Conservation (phyloP, 2,329 filamentous ascomycete genomes). For the Fonsecaea nubica region DNA sequence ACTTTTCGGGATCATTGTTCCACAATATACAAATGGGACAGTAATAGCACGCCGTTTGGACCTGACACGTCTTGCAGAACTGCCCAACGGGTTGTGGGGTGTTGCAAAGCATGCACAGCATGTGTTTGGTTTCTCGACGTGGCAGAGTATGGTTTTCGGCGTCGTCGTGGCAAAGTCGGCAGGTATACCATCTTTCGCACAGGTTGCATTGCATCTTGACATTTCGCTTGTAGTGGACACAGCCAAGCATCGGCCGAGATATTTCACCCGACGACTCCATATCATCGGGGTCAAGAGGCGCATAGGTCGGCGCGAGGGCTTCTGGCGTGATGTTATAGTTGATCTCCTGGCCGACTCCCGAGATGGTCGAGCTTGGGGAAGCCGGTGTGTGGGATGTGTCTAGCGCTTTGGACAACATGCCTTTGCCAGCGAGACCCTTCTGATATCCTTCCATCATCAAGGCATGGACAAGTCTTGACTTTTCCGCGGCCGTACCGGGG, state of each 20-base stretch:
- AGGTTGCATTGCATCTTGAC: slow-evolving; percentile 93
- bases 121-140: slow-evolving; percentile 84
- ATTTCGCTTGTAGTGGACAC: slow-evolving; percentile 91
- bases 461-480: slow-evolving; percentile 74
- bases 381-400: slow-evolving; percentile 39
- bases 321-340: slow-evolving; percentile 54
- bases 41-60: slow-evolving; percentile 84
- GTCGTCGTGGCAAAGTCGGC: slow-evolving; percentile 90
- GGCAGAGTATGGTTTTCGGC: slow-evolving; percentile 79
- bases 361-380: slow-evolving; percentile 45
- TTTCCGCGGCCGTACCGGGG: slow-evolving; percentile 65
- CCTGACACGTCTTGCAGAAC: slow-evolving; percentile 76
- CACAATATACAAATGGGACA: slow-evolving; percentile 95
- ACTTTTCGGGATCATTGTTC: slow-evolving; percentile 90
- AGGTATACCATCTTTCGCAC: slow-evolving; percentile 92
- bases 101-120: slow-evolving; percentile 96
- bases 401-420: slow-evolving; percentile 38
- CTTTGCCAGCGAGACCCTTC: slow-evolving; percentile 37
- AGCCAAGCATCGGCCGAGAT: slow-evolving; percentile 70
- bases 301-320: slow-evolving; percentile 73
- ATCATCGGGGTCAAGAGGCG: slow-evolving; percentile 51
- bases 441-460: slow-evolving; percentile 73
- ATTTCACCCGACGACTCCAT: slow-evolving; percentile 52
- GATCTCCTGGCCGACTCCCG: slow-evolving; percentile 41
- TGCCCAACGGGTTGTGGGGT: slow-evolving; percentile 83